Evolutionary conservation across 2,329 filamentous ascomycete genomes (phyloP).

Genomic region (Graphilbum fragrans): DNA sequence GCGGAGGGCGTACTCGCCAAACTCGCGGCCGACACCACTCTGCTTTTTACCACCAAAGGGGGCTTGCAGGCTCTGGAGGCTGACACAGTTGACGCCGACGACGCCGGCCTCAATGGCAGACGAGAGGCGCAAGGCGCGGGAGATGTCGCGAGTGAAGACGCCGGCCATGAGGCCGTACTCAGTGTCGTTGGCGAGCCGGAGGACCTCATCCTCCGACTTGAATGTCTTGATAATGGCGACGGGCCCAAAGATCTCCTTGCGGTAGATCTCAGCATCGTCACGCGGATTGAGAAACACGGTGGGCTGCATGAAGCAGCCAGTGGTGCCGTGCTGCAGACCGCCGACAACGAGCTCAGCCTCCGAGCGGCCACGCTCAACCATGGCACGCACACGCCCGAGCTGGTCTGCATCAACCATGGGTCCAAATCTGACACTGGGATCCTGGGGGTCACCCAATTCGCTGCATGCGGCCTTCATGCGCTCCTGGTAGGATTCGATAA

Average conservation of each 20-base stretch:
- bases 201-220: conserved; percentile 42
- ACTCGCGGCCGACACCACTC: conserved; percentile 35
- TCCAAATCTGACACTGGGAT: conserved; percentile 45
- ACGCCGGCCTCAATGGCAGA: conserved; percentile 52
- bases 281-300: conserved; percentile 3
- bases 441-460: conserved; percentile 48
- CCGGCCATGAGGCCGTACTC: conserved; percentile 30
- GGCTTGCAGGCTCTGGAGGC: conserved; percentile 22
- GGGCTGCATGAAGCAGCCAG: conserved; percentile 14
- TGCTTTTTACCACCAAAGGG: conserved; percentile 40
- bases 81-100: conserved; percentile 52
- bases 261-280: conserved; percentile 44
- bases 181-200: conserved; percentile 42
- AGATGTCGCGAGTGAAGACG: conserved; percentile 52
- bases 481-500: conserved; percentile 45
- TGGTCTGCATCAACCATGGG: conserved; percentile 37
- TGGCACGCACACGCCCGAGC: conserved; percentile 30
- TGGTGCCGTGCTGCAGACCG: conserved; percentile 23
- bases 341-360: conserved; percentile 26
- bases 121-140: conserved; percentile 43
- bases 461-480: conserved; percentile 45
- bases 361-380: conserved; percentile 27
- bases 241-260: conserved; percentile 46
- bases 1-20: conserved; percentile 31
- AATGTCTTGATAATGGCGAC: conserved; percentile 43